These are phyloP conservation scores for Aechmea fasciata DNA, from an alignment of 176 grass and related monocot genomes.

Conservation along the genomic window DNA sequence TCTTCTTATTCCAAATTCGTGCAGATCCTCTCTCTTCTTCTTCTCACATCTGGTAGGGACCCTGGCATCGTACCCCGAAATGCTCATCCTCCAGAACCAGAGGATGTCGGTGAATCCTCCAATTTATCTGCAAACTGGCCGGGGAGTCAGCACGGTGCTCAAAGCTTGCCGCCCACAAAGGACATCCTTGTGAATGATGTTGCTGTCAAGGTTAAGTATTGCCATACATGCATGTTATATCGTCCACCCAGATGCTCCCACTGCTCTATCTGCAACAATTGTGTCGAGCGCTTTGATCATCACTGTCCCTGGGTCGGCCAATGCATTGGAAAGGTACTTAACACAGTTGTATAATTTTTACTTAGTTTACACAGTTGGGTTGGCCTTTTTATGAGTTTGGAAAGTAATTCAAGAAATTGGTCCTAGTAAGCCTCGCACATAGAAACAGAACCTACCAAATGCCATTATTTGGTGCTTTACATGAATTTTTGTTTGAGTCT, in stretches of 20 bases:
- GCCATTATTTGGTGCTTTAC: no score
- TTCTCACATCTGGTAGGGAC: conserved; percentile 58
- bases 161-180: conserved; percentile 43
- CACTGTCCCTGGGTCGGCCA: conserved; percentile 77
- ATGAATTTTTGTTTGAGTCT: no score
- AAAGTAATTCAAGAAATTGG: no score
- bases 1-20: conserved; percentile 5
- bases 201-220: conserved; percentile 65
- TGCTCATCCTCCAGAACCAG: conserved; percentile 50
- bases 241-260: conserved; percentile 71
- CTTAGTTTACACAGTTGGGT: no score
- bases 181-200: conserved; percentile 66
- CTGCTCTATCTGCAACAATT: conserved; percentile 31
- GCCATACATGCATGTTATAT: conserved; percentile 78
- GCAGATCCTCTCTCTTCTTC: conserved; percentile 52
- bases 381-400: no score
- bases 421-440: no score
- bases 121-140: conserved; percentile 47
- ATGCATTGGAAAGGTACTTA: conserved; percentile 69
- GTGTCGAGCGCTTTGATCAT: conserved; percentile 54
- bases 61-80: conserved; percentile 71
- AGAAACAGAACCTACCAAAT: no score
- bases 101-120: conserved; percentile 46
- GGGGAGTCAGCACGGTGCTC: conserved; percentile 27
- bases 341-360: not conserved